Percentiles rank a stretch among this genome's conserved stretches.
Conservation (phyloP, 2,329 filamentous ascomycete genomes). For the Ophiosphaerella narmari region DNA sequence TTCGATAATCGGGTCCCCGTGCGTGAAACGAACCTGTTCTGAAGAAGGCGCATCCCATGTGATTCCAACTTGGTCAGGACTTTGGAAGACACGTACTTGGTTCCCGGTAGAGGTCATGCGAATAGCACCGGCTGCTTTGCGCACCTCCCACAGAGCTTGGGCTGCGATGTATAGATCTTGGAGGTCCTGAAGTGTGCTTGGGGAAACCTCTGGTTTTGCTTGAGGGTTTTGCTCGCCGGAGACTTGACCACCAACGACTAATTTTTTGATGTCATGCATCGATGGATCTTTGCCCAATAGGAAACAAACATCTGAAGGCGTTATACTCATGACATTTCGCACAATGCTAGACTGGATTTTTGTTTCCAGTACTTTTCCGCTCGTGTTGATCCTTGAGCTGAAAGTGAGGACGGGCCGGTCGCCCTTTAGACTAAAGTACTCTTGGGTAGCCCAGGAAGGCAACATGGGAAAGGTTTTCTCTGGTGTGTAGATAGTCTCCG, state of each 20-base stretch:
- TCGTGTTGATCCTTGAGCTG: constrained; percentile 58
- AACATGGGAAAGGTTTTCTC: constrained; percentile 63
- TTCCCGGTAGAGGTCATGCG: constrained; percentile 35
- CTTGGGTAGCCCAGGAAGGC: constrained; percentile 54
- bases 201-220: constrained; percentile 16
- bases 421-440: constrained; percentile 58
- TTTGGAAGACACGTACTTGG: constrained; percentile 46
- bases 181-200: constrained; percentile 29
- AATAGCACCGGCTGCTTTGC: constrained; percentile 46
- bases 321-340: constrained; percentile 60
- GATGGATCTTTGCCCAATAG: constrained; percentile 44
- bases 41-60: constrained; percentile 49
- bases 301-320: constrained; percentile 46
- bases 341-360: constrained; percentile 59
- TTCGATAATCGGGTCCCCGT: constrained; percentile 53
- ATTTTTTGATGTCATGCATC: constrained; percentile 8
- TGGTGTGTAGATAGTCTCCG: constrained; percentile 61
- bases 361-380: constrained; percentile 59
- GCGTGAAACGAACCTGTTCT: constrained; percentile 42
- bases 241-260: constrained; percentile 35
- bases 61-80: constrained; percentile 34
- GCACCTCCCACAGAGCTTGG: constrained; percentile 33
- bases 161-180: constrained; percentile 43
- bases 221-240: constrained; percentile 1
- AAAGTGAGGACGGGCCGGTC: constrained; percentile 65